phyloP scores from a whole-genome alignment of 2,329 filamentous ascomycete genomes.

The Fusarium cicatricum region DNA sequence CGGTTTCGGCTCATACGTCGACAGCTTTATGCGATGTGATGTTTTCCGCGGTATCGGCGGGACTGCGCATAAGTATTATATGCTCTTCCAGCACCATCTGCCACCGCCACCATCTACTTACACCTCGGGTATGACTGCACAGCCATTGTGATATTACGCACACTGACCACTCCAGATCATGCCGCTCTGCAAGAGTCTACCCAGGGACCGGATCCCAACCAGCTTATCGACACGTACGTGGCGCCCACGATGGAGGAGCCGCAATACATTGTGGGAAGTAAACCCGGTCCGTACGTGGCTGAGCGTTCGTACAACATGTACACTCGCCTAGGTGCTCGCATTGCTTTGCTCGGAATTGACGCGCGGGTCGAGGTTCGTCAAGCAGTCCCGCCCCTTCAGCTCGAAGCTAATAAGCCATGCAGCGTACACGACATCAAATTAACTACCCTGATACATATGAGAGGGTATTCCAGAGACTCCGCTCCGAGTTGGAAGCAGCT shows the following conservation, averaged over 20 bases:
- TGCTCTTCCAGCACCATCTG: slow-evolving; percentile 96
- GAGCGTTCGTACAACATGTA: slow-evolving; percentile 89
- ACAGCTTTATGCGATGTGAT: slow-evolving; percentile 91
- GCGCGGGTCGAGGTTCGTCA: slow-evolving; percentile 82
- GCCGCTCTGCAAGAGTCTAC: slow-evolving; percentile 44
- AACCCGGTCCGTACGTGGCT: slow-evolving; percentile 86
- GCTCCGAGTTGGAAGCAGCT: slow-evolving; percentile 75
- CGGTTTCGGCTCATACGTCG: slow-evolving; percentile 92
- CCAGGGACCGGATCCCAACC: slow-evolving; percentile 71
- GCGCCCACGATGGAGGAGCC: slow-evolving; percentile 62
- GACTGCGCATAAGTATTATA: slow-evolving; percentile 96
- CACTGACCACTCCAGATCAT: slow-evolving; percentile 36
- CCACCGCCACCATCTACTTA: slow-evolving; percentile 86
- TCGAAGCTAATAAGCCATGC: slow-evolving; percentile 53
- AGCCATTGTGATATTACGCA: not conserved
- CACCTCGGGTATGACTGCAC: slow-evolving; percentile 55
- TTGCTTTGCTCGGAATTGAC: slow-evolving; percentile 89
- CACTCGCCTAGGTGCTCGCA: slow-evolving; percentile 79
- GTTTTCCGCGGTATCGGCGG: slow-evolving; percentile 94
- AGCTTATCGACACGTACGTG: slow-evolving; percentile 80
- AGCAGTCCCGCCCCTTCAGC: not conserved
- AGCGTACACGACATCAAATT: slow-evolving; percentile 89
- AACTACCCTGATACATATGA: slow-evolving; percentile 95
- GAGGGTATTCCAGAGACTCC: slow-evolving; percentile 78
- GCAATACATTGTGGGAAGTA: slow-evolving; percentile 80